These are phyloP conservation scores for Ophiostoma perfectum DNA, from an alignment of 2,329 filamentous ascomycete species.

Conservation along the genomic window DNA sequence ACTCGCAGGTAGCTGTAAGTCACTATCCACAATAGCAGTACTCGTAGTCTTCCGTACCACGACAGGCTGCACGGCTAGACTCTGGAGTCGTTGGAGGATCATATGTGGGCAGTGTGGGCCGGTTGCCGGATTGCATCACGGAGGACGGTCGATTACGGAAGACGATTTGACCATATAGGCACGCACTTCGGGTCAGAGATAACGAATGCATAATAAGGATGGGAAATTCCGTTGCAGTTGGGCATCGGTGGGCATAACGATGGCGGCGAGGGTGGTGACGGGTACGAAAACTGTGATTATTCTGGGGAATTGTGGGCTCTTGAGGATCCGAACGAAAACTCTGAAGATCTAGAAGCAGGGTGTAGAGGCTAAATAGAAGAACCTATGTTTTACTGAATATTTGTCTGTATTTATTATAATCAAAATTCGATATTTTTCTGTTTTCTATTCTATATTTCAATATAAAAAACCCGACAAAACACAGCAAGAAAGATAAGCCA, in stretches of 20 bases:
- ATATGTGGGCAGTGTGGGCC: conserved; percentile 14
- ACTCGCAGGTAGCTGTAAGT: too few species aligned
- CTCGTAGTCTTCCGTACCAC: too few species aligned
- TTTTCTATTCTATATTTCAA: too few species aligned
- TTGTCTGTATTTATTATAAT: neutral
- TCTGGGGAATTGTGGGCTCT: neutral
- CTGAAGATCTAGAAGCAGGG: neutral
- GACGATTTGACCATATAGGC: neutral
- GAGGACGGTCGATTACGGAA: conserved; percentile 4
- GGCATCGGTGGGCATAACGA: neutral
- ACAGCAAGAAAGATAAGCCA: neutral
- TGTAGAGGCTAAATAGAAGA: neutral
- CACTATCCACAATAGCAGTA: too few species aligned
- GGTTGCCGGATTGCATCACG: conserved; percentile 2
- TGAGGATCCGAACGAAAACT: neutral
- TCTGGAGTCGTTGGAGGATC: neutral
- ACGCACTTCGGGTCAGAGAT: conserved; percentile 1
- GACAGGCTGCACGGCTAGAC: too few species aligned
- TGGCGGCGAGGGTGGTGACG: neutral
- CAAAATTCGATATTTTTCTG: neutral
- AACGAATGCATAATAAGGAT: neutral
- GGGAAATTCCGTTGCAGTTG: neutral
- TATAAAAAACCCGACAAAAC: neutral
- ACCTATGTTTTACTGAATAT: neutral
- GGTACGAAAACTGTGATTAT: neutral